A percentile compares a stretch with the other conserved stretches of the same genome.
Evolutionary conservation across 495 filamentous ascomycete genomes (phyloP).

Genomic region (Aspergillus incahuasiensis): DNA sequence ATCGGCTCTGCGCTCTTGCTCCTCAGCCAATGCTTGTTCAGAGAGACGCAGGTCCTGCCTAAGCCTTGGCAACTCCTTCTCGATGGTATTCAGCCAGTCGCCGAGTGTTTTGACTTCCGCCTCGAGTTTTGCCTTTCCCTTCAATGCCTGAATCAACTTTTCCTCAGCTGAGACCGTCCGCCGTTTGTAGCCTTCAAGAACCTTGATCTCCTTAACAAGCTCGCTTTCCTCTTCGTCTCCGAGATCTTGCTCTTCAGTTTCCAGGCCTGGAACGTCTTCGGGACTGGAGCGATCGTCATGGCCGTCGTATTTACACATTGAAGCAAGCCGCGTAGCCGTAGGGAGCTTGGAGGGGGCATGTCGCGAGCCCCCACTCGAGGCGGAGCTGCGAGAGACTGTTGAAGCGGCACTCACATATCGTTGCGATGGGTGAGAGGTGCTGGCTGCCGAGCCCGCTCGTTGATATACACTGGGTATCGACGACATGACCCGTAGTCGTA

Average conservation of each 20-base stretch:
- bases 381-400: neutral
- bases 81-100: neutral
- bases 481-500: neutral
- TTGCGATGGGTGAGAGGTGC: neutral
- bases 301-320: neutral
- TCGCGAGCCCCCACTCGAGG: neutral
- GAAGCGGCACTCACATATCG: neutral
- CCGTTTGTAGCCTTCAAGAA: constrained; percentile 95
- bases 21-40: neutral
- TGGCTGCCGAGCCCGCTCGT: neutral
- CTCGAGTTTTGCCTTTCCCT: neutral
- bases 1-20: neutral
- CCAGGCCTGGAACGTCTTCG: neutral
- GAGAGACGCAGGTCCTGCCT: neutral
- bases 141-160: neutral
- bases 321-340: neutral
- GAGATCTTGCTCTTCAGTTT: neutral
- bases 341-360: neutral
- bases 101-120: neutral
- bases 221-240: neutral
- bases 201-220: constrained; percentile 14
- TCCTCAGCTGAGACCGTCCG: constrained; percentile 49
- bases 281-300: neutral
- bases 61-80: neutral
- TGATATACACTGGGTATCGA: neutral